A percentile compares a stretch with the other conserved stretches of the same genome.
Conservation (phyloP, 768 basidiomycete species). For the Pulveroboletus frians region DNA sequence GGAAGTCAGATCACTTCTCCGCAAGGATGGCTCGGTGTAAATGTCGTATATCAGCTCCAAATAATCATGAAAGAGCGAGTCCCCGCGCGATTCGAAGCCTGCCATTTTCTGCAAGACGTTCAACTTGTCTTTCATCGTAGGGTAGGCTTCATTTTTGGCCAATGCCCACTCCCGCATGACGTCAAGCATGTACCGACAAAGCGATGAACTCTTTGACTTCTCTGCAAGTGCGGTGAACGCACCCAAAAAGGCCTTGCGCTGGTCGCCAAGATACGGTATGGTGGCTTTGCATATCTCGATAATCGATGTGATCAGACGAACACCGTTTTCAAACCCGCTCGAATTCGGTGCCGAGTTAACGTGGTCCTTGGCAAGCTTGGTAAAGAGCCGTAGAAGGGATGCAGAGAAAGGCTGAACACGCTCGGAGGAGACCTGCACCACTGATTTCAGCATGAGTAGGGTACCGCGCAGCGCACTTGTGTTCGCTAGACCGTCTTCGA, state of each 20-base stretch:
- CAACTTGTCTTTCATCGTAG: constrained; percentile 94
- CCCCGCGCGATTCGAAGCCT: constrained; percentile 71
- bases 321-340: constrained; percentile 51
- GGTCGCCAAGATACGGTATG: constrained; percentile 80
- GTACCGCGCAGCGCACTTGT: constrained; percentile 69
- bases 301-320: constrained; percentile 67
- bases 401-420: constrained; percentile 76
- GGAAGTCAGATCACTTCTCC: constrained; percentile 89
- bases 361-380: constrained; percentile 85
- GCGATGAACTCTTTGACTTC: constrained; percentile 73
- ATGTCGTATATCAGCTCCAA: constrained; percentile 90
- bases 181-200: constrained; percentile 84
- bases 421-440: constrained; percentile 75
- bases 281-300: constrained; percentile 82
- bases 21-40: constrained; percentile 80
- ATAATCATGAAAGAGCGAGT: constrained; percentile 76
- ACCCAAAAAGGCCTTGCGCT: constrained; percentile 73
- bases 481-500: constrained; percentile 76
- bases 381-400: constrained; percentile 76
- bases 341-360: constrained; percentile 49
- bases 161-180: constrained; percentile 89
- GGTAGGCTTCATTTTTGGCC: constrained; percentile 76
- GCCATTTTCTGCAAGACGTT: constrained; percentile 85
- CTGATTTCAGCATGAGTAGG: constrained; percentile 81
- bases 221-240: constrained; percentile 79